Conservation (phyloP, 495 filamentous ascomycete species). For the Penicillium steckii region DNA sequence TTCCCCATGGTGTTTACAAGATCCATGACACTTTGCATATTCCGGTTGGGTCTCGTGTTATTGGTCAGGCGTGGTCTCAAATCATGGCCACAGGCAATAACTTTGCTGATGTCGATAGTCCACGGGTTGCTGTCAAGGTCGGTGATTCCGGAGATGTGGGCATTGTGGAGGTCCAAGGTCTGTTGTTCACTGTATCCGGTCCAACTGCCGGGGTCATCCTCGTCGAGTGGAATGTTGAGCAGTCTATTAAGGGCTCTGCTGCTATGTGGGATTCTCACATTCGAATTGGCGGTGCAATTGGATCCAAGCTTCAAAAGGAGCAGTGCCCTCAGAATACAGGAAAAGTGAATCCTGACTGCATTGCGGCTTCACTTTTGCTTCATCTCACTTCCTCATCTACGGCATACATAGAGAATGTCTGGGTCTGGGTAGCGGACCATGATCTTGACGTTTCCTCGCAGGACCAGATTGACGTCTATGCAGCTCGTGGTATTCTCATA, state of each 20-base stretch:
- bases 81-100: slow-evolving; percentile 71
- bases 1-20: slow-evolving; percentile 80
- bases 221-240: slow-evolving; percentile 79
- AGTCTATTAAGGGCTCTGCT: slow-evolving; percentile 54
- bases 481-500: slow-evolving; percentile 59
- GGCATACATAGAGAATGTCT: slow-evolving; percentile 60
- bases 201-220: slow-evolving; percentile 77
- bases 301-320: slow-evolving; percentile 68
- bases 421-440: slow-evolving; percentile 67
- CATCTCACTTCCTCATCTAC: slow-evolving; percentile 52
- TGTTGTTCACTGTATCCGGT: slow-evolving; percentile 71
- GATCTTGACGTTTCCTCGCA: slow-evolving; percentile 56
- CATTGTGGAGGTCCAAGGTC: slow-evolving; percentile 71
- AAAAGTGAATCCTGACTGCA: slow-evolving; percentile 50
- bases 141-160: slow-evolving; percentile 72
- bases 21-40: slow-evolving; percentile 73
- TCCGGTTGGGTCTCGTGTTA: slow-evolving; percentile 57
- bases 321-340: slow-evolving; percentile 57
- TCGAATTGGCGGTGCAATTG: slow-evolving; percentile 70
- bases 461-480: slow-evolving; percentile 61
- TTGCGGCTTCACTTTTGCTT: slow-evolving; percentile 57
- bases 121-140: slow-evolving; percentile 75
- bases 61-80: slow-evolving; percentile 79
- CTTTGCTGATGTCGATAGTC: slow-evolving; percentile 64
- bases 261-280: slow-evolving; percentile 85